phyloP scores from a whole-genome alignment of 352 stramenopile genomes.

The Thalassiosira mediterranea region DNA sequence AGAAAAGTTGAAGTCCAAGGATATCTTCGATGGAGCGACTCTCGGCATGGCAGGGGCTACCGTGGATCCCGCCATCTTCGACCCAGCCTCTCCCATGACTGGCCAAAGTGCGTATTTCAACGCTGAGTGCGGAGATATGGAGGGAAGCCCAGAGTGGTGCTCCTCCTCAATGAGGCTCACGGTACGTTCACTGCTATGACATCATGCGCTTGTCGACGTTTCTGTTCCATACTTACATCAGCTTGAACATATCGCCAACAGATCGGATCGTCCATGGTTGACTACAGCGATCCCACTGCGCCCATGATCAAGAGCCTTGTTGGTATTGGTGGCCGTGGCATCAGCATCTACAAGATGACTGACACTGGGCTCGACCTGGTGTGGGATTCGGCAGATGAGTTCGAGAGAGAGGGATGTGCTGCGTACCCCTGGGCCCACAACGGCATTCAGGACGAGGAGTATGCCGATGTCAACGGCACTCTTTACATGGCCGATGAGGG shows the following conservation, averaged over 20 bases:
- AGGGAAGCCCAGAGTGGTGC: slow-evolving; percentile 37
- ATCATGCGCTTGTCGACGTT: too few species aligned
- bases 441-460: slow-evolving; percentile 61
- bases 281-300: slow-evolving; percentile 50
- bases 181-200: too few species aligned
- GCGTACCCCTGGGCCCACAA: slow-evolving; percentile 63
- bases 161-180: slow-evolving; percentile 47
- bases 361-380: slow-evolving; percentile 41
- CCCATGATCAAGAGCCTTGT: slow-evolving; percentile 50
- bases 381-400: slow-evolving; percentile 50
- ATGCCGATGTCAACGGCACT: slow-evolving; percentile 32
- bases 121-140: slow-evolving; percentile 30
- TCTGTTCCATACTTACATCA: too few species aligned
- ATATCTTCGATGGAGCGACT: slow-evolving; percentile 45
- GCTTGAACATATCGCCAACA: too few species aligned
- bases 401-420: slow-evolving; percentile 48
- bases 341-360: slow-evolving; percentile 51
- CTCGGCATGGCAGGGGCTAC: slow-evolving; percentile 31
- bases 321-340: slow-evolving; percentile 55
- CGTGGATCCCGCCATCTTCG: slow-evolving; percentile 47
- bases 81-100: slow-evolving; percentile 21
- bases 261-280: slow-evolving; percentile 44
- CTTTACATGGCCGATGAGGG: slow-evolving; percentile 38
- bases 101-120: slow-evolving; percentile 55
- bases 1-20: slow-evolving; percentile 49